Evolutionary conservation across 345 rosid species (phyloP).

Genomic region (Populus deltoides): DNA sequence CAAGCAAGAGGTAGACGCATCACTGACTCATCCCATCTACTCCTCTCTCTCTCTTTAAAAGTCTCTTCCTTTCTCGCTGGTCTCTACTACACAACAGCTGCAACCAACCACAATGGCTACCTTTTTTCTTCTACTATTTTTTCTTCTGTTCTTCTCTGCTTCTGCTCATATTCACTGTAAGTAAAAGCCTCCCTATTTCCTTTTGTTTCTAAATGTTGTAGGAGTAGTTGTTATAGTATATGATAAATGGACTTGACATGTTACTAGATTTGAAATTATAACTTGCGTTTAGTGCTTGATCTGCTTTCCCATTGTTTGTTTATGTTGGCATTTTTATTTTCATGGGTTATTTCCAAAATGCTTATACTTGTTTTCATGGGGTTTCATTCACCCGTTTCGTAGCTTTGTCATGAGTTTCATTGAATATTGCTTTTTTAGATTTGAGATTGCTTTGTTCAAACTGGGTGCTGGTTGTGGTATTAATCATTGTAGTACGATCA

Average conservation of each 20-base stretch:
- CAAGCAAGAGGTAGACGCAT: conserved; percentile 19
- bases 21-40: conserved; percentile 1
- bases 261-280: not conserved
- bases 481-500: not conserved
- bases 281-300: conserved; percentile 9
- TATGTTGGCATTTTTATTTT: not conserved
- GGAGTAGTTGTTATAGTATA: too few species aligned
- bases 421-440: not conserved
- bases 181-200: not conserved
- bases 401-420: conserved; percentile 5
- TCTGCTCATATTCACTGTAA: conserved; percentile 41
- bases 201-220: not conserved
- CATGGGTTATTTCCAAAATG: conserved; percentile 1
- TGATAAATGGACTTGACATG: not conserved
- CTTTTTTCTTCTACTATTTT: conserved; percentile 8
- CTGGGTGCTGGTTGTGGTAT: not conserved
- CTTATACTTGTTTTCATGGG: not conserved
- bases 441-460: not conserved
- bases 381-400: not conserved
- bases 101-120: conserved; percentile 17
- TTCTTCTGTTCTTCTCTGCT: conserved; percentile 33
- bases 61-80: not conserved
- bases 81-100: not conserved
- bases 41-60: not conserved
- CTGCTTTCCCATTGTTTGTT: conserved; percentile 10